phyloP scores from a whole-genome alignment of 2,329 filamentous ascomycete genomes.

The Spiromastix sp. region DNA sequence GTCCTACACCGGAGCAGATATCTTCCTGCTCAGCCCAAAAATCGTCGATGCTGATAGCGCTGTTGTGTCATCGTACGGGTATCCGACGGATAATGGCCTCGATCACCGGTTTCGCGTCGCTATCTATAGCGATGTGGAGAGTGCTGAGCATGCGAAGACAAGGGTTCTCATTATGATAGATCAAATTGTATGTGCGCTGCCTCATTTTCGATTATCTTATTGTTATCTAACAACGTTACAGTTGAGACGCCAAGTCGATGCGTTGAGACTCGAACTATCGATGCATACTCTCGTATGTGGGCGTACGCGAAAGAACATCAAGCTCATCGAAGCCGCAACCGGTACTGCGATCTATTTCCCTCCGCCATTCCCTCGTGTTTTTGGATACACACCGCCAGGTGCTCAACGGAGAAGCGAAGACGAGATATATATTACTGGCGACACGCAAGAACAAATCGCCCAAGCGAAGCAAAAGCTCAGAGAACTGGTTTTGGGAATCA shows the following conservation, averaged over 20 bases:
- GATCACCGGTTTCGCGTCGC: constrained; percentile 86
- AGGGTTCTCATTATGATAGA: constrained; percentile 95
- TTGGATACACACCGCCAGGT: constrained; percentile 76
- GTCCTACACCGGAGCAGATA: constrained; percentile 83
- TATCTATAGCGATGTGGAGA: constrained; percentile 92
- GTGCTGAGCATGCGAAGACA: constrained; percentile 93
- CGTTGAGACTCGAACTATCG: constrained; percentile 70
- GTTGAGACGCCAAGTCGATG: constrained; percentile 57
- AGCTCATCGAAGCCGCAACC: constrained; percentile 89
- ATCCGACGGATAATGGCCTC: constrained; percentile 67
- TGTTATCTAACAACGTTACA: constrained; percentile 17
- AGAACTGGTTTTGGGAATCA: constrained; percentile 69
- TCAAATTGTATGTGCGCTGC: constrained; percentile 57
- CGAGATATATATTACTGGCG: constrained; percentile 91
- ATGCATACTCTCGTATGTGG: constrained; percentile 89
- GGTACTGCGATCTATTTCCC: constrained; percentile 98
- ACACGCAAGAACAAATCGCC: constrained; percentile 72
- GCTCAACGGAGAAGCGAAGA: constrained; percentile 73
- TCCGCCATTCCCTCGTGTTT: constrained; percentile 82
- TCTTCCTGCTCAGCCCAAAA: constrained; percentile 89
- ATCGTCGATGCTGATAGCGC: constrained; percentile 67
- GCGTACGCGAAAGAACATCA: constrained; percentile 92
- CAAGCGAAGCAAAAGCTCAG: constrained; percentile 85
- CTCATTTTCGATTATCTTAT: constrained; percentile 7
- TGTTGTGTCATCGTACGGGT: constrained; percentile 61